Conservation (phyloP, 1,139 yeast genomes). For the Yamadazyma atlantica region DNA sequence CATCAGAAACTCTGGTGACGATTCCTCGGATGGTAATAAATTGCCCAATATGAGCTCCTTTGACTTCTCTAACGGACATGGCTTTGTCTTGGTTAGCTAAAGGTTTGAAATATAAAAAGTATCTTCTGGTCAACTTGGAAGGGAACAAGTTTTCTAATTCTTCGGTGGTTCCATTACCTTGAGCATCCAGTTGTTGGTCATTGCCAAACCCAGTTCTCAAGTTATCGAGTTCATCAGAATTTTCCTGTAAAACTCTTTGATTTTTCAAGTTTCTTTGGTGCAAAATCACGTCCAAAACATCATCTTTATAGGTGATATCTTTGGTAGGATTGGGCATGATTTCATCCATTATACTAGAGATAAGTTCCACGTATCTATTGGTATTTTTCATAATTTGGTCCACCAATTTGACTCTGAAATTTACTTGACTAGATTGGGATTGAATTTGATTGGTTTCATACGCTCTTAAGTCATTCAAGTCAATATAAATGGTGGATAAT, state of each 20-base stretch:
- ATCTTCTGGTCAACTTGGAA: constrained; percentile 81
- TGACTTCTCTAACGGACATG: constrained; percentile 85
- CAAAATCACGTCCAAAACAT: constrained; percentile 87
- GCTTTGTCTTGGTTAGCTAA: constrained; percentile 53
- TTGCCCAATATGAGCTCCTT: constrained; percentile 81
- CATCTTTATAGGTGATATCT: constrained; percentile 79
- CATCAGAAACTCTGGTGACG: constrained; percentile 93
- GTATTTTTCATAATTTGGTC: constrained; percentile 70
- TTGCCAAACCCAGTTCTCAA: constrained; percentile 37
- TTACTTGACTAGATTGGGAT: constrained; percentile 19
- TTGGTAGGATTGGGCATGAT: constrained; percentile 81
- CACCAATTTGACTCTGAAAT: constrained; percentile 39
- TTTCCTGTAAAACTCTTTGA: constrained; percentile 67
- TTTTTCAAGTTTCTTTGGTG: constrained; percentile 88
- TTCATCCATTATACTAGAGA: constrained; percentile 78
- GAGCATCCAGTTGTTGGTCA: constrained; percentile 16
- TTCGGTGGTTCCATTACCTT: constrained; percentile 19
- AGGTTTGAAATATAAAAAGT: constrained; percentile 84
- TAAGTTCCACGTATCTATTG: constrained; percentile 65
- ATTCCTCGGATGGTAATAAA: constrained; percentile 91
- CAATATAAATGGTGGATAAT: constrained; percentile 62
- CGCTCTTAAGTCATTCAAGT: constrained; percentile 77
- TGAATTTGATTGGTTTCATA: constrained; percentile 52
- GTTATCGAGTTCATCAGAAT: constrained; percentile 48
- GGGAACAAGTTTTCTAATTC: constrained; percentile 62